Percentiles rank a stretch among this genome's conserved stretches.
Evolutionary conservation across 768 basidiomycete species (phyloP).

Genomic region (Suillus tomentosus): DNA sequence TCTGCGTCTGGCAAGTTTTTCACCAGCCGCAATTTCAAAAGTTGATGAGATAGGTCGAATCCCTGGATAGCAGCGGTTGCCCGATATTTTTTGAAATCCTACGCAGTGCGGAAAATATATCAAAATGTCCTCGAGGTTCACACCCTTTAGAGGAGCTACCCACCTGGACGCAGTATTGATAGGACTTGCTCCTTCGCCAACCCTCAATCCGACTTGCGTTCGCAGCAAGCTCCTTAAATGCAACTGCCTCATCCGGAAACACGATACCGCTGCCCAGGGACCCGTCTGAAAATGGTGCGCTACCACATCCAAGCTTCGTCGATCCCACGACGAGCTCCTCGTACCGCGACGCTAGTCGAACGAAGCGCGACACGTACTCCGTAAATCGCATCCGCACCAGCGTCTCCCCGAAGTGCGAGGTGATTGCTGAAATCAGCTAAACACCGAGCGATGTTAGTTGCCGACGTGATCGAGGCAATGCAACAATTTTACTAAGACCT

Average conservation of each 20-base stretch:
- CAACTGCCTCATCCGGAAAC: conserved; percentile 70
- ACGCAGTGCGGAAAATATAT: not conserved
- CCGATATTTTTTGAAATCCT: conserved; percentile 70
- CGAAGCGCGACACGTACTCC: conserved; percentile 87
- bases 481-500: conserved; percentile 30
- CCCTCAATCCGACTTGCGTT: conserved; percentile 90
- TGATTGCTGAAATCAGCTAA: conserved; percentile 83
- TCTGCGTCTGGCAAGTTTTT: conserved; percentile 76
- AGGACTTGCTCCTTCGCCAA: conserved; percentile 85
- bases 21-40: conserved; percentile 75
- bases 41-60: conserved; percentile 85
- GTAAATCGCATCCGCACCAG: conserved; percentile 86
- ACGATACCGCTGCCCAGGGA: conserved; percentile 79
- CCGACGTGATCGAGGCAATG: not conserved
- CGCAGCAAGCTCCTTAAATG: conserved; percentile 66
- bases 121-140: not conserved
- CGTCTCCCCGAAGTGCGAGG: conserved; percentile 90
- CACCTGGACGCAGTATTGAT: conserved; percentile 72
- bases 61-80: conserved; percentile 65
- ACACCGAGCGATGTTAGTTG: not conserved
- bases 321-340: conserved; percentile 78
- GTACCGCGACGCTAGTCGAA: conserved; percentile 86
- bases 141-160: conserved; percentile 21
- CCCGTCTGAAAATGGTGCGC: conserved; percentile 46
- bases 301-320: conserved; percentile 77